A percentile compares a stretch with the other conserved stretches of the same genome.
Conservation (phyloP, 202 grass and related monocot genomes). For the Brachypodium distachyon region DNA sequence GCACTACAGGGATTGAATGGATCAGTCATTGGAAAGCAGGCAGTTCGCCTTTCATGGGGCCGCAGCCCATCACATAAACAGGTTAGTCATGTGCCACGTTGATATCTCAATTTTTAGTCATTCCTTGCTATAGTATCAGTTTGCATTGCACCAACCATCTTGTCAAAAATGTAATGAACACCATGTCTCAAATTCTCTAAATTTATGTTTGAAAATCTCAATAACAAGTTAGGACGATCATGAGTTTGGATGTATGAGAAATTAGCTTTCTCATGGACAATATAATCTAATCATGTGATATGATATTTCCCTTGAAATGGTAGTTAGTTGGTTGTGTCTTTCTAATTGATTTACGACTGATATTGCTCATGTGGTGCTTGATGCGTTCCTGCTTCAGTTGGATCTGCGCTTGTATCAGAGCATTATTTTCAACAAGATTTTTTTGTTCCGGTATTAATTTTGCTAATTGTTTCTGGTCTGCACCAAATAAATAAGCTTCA, state of each 20-base stretch:
- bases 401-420: neutral
- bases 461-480: neutral
- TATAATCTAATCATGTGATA: neutral
- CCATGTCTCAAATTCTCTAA: neutral
- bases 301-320: neutral
- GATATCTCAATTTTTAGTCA: neutral
- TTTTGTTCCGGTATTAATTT: neutral
- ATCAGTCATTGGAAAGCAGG: slow-evolving; percentile 51
- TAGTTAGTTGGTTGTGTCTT: neutral
- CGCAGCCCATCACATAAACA: slow-evolving; percentile 69
- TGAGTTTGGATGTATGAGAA: neutral
- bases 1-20: slow-evolving; percentile 71
- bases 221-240: neutral
- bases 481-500: neutral
- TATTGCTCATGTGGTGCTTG: neutral
- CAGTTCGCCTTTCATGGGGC: slow-evolving; percentile 71
- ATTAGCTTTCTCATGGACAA: neutral
- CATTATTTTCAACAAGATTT: neutral
- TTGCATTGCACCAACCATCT: neutral
- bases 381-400: neutral
- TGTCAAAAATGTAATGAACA: neutral
- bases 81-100: slow-evolving; percentile 19
- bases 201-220: neutral
- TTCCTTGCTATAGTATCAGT: neutral
- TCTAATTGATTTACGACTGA: neutral